Conservation (phyloP, 83 land plant species). For the Larix sibirica region DNA sequence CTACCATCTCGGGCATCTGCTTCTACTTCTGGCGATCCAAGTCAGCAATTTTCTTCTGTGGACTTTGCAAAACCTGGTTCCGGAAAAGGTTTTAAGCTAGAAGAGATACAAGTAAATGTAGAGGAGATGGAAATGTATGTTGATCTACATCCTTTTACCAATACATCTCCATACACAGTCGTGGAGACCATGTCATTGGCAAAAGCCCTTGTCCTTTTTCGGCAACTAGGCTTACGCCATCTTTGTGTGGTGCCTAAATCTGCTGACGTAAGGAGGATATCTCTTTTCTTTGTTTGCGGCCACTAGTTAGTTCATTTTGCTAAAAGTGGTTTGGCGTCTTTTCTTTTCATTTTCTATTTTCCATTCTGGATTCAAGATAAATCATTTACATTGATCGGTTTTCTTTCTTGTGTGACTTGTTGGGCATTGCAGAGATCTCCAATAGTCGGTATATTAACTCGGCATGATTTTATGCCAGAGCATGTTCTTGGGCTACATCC, state of each 20-base stretch:
- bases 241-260: conserved; percentile 82
- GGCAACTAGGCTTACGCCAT: conserved; percentile 84
- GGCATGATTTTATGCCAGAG: conserved; percentile 92
- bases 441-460: conserved; percentile 77
- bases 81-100: conserved; percentile 64
- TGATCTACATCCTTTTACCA: conserved; percentile 89
- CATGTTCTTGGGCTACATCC: conserved; percentile 64
- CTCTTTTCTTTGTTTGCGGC: not conserved
- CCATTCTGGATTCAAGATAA: not conserved
- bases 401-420: not conserved
- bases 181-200: conserved; percentile 97
- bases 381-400: too few relatives aligned
- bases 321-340: not conserved
- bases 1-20: conserved; percentile 13
- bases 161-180: conserved; percentile 92
- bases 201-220: conserved; percentile 80
- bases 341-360: not conserved
- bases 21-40: not conserved
- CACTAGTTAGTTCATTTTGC: conserved; percentile 2
- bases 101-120: conserved; percentile 47
- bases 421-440: conserved; percentile 70
- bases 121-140: conserved; percentile 90
- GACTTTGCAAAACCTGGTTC: conserved; percentile 92
- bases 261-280: conserved; percentile 47
- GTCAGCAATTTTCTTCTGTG: conserved; percentile 33